Percentiles rank a stretch among this genome's conserved stretches.
These are phyloP conservation scores for Urochloa ruziziensis DNA, from an alignment of 176 grass and related monocot species.

Conservation along the genomic window DNA sequence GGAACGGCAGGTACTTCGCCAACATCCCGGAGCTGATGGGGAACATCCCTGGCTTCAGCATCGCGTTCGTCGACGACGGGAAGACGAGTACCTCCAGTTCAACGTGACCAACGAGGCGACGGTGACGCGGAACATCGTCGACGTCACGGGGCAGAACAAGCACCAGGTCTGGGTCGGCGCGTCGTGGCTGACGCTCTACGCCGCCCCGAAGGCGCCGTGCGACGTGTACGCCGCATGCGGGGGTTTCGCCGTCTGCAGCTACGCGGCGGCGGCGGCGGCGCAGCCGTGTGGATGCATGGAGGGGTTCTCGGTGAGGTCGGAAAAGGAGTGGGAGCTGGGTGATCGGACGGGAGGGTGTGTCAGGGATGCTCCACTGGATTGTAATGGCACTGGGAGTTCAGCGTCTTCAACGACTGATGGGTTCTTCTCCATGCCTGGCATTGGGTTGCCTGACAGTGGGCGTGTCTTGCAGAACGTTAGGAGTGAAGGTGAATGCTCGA, in stretches of 20 bases:
- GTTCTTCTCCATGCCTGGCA: slow-evolving; percentile 17
- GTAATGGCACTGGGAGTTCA: background rate
- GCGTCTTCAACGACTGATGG: slow-evolving; percentile 8
- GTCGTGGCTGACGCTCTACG: slow-evolving; percentile 30
- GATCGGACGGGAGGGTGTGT: slow-evolving; percentile 33
- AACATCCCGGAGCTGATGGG: slow-evolving; percentile 34
- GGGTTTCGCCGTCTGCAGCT: slow-evolving; percentile 15
- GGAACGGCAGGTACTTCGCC: slow-evolving; percentile 28
- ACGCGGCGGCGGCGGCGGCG: background rate
- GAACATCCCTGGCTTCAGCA: background rate
- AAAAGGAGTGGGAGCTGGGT: slow-evolving; percentile 30
- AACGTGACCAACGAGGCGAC: background rate
- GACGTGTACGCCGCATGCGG: slow-evolving; percentile 40
- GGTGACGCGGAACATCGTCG: slow-evolving; percentile 32
- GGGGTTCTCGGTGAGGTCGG: slow-evolving; percentile 31
- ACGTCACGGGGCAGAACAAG: slow-evolving; percentile 33
- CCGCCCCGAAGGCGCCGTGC: slow-evolving; percentile 16
- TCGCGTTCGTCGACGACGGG: slow-evolving; percentile 24
- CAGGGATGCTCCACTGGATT: slow-evolving; percentile 31
- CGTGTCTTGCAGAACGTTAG: background rate
- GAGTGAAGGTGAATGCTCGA: slow-evolving; percentile 14
- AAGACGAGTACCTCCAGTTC: slow-evolving; percentile 35
- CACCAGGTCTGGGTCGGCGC: slow-evolving; percentile 25
- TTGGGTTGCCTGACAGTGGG: slow-evolving; percentile 19
- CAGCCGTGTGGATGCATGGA: slow-evolving; percentile 32